These are phyloP conservation scores for Penicillium verrucosum DNA, from an alignment of 2,329 filamentous ascomycete genomes.

Conservation along the genomic window DNA sequence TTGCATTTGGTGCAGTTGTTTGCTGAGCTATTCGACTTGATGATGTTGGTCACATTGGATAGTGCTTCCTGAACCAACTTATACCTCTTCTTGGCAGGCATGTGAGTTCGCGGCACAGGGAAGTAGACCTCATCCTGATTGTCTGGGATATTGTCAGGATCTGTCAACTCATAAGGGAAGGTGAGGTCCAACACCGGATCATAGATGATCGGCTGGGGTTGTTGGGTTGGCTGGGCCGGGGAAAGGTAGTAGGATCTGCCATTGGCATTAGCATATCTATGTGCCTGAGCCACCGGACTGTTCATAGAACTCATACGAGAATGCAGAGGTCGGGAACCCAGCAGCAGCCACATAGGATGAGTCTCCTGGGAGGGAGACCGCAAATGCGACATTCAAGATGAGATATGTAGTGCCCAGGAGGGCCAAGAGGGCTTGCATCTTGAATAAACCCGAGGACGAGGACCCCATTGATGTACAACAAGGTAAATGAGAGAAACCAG, in stretches of 20 bases:
- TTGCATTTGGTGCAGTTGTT: constrained; percentile 55
- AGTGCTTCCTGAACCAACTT: constrained; percentile 43
- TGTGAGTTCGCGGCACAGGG: constrained; percentile 47
- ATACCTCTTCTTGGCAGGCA: constrained; percentile 41
- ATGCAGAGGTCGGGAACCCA: constrained; percentile 52
- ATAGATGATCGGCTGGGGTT: constrained; percentile 54
- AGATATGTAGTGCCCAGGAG: not conserved
- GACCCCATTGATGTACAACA: not conserved
- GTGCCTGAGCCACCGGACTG: not conserved
- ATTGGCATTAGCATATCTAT: constrained; percentile 4
- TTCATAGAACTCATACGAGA: constrained; percentile 35
- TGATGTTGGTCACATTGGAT: constrained; percentile 45
- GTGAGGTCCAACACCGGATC: constrained; percentile 56
- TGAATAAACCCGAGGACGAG: not conserved
- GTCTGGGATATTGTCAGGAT: constrained; percentile 52
- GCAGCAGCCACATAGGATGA: constrained; percentile 34
- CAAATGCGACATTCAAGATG: not conserved
- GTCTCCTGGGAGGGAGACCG: constrained; percentile 21
- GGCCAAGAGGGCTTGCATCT: constrained; percentile 11
- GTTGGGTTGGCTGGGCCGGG: constrained; percentile 44
- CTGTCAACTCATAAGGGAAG: constrained; percentile 54
- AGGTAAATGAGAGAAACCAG: not conserved
- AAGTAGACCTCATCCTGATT: constrained; percentile 52
- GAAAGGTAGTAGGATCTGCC: constrained; percentile 46
- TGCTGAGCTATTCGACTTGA: constrained; percentile 41